Evolutionary conservation across 371 early-diverging fungal genomes (phyloP).

Genomic region (Mucor piriformis): DNA sequence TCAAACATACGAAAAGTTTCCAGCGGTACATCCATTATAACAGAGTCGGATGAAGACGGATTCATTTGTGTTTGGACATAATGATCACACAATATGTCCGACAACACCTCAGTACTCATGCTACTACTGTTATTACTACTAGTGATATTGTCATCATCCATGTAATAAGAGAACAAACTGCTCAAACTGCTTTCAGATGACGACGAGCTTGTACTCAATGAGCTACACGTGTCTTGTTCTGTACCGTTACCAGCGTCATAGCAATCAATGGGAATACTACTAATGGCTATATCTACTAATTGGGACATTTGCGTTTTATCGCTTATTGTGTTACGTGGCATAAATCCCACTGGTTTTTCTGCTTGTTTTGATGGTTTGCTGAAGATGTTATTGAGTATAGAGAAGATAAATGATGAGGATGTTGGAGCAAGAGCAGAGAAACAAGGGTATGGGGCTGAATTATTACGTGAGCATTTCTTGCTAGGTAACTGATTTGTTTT

Average conservation of each 20-base stretch:
- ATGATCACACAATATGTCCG: conserved; percentile 46
- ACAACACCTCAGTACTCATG: conserved; percentile 26
- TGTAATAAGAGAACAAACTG: conserved; percentile 3
- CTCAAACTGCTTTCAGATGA: conserved; percentile 7
- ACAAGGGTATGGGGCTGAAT: conserved; percentile 28
- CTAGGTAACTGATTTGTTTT: background rate
- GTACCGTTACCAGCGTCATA: conserved; percentile 1
- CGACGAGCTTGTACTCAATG: conserved; percentile 13
- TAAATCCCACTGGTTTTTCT: conserved; percentile 24
- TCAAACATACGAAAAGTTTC: conserved; percentile 34
- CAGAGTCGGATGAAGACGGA: conserved; percentile 20
- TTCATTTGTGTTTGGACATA: conserved; percentile 34
- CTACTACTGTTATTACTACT: conserved; percentile 3
- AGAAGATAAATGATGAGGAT: conserved; percentile 18
- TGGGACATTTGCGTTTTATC: conserved; percentile 17
- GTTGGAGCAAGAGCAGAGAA: conserved; percentile 10
- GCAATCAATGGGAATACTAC: conserved; percentile 25
- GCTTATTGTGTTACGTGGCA: conserved; percentile 18
- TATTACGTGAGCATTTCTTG: background rate
- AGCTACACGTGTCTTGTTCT: conserved; percentile 14
- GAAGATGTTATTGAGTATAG: conserved; percentile 17
- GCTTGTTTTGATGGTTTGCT: conserved; percentile 9
- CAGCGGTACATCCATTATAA: conserved; percentile 24
- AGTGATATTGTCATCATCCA: conserved; percentile 12
- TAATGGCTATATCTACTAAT: conserved; percentile 8